Evolutionary conservation across 2,329 filamentous ascomycete genomes (phyloP).

Genomic region (Paracoccidioides brasiliensis): DNA sequence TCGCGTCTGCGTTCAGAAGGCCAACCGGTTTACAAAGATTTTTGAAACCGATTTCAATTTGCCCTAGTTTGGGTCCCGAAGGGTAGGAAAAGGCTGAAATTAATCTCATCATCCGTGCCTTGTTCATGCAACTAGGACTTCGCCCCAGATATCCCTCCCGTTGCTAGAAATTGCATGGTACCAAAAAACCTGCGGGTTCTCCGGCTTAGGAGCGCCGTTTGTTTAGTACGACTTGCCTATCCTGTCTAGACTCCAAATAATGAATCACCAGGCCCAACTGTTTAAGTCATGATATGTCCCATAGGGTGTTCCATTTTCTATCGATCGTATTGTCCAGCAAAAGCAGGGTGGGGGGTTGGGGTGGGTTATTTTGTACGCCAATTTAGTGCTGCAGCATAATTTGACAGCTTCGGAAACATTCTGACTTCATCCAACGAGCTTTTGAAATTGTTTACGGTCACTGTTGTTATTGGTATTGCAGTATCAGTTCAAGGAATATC

Average conservation of each 20-base stretch:
- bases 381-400: neutral
- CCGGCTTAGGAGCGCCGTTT: neutral
- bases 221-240: conserved; percentile 1
- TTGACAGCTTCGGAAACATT: too few species aligned
- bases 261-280: neutral
- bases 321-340: neutral
- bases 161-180: neutral
- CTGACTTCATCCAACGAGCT: too few species aligned
- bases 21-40: neutral
- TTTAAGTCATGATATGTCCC: neutral
- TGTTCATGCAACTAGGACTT: neutral
- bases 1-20: neutral
- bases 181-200: neutral
- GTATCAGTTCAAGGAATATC: too few species aligned
- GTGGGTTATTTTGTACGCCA: neutral
- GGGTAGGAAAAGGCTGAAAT: neutral
- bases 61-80: neutral
- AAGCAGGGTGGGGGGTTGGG: too few species aligned
- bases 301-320: neutral
- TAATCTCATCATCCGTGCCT: neutral
- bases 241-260: neutral
- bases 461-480: too few species aligned
- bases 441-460: too few species aligned
- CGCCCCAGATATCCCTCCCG: neutral
- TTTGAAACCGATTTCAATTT: neutral